Base-by-base conservation (phyloP, 257 asterid species). In the Solanum appendiculatum region DNA sequence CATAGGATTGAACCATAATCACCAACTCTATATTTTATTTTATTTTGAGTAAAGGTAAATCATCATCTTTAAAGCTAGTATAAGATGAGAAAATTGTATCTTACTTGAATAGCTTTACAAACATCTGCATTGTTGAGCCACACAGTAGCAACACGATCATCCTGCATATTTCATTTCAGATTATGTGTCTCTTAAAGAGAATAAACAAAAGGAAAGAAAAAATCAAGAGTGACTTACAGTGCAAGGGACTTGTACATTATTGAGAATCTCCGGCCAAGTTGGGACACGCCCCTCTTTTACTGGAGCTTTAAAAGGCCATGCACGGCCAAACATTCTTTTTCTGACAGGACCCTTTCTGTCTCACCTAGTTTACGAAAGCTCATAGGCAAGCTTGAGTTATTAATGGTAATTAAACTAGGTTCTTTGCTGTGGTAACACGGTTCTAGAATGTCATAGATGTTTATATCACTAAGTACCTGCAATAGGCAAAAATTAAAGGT, bases 351-450 rank as follows among this genome's bases (percentile, higher is more conserved):
- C 93, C 96, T 94, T 70, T 94, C 93, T 14, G 98, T 97, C 91
- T 97, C 98, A 12, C 99, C 99, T 86, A 97, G 89, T 89, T 88
- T 94, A 91, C 98, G 93, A 87, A 97, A 97, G 94, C 99, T 97
- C 46, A 31, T 88, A 3, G 99, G 98, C 91, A 94, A 85, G 44
- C 87, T 93, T 68, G 87, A 46, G 87, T 88, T 87, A 66, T 64
- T 89, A 6, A 85, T 58, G 68, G 6, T 58, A 9, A 23, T 54
- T 54, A 44, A 87, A 83, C 93, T 92, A 23, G 90, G 42, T 29
- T 64, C 77, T 14, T 92, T 82, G 81, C 75, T 88, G 81, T 97
- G 97, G 88, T 97, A 97, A 93, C 99, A 97, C 5, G 98, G 98
- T 92, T 97, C 99, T 39, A 97, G 97, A 90, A 94, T 95, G 92